A percentile compares a stretch with the other conserved stretches of the same genome.
Evolutionary conservation across 2,329 filamentous ascomycete species (phyloP).

Genomic region (Nakataea oryzae): DNA sequence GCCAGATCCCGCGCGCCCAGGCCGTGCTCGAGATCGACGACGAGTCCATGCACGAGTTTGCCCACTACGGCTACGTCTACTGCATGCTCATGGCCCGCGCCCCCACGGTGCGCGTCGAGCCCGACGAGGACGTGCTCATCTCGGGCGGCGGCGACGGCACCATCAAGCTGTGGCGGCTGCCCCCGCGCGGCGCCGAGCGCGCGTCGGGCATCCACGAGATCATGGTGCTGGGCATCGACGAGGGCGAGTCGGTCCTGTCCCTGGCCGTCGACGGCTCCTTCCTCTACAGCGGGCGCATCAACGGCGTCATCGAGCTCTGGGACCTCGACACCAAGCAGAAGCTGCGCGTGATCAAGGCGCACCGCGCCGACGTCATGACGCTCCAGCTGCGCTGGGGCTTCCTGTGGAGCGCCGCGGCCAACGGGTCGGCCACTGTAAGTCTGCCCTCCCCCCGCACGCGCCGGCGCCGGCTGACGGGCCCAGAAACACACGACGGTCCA

Average conservation of each 20-base stretch:
- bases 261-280: conserved; percentile 84
- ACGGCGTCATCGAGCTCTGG: conserved; percentile 90
- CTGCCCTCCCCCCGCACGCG: background rate
- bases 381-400: conserved; percentile 77
- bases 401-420: conserved; percentile 81
- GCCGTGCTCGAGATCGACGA: conserved; percentile 69
- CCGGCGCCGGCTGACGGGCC: conserved; percentile 10
- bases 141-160: conserved; percentile 90
- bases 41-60: conserved; percentile 74
- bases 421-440: conserved; percentile 72
- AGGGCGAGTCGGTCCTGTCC: conserved; percentile 59
- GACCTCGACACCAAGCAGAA: conserved; percentile 91
- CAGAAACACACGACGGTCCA: conserved; percentile 59
- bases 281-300: conserved; percentile 79
- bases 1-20: conserved; percentile 40
- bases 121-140: conserved; percentile 71
- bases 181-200: conserved; percentile 22
- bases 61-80: conserved; percentile 92
- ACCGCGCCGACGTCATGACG: conserved; percentile 74
- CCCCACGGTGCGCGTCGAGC: conserved; percentile 52
- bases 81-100: conserved; percentile 84
- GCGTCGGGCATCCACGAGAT: conserved; percentile 54
- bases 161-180: conserved; percentile 83
- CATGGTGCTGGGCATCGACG: conserved; percentile 50
- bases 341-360: conserved; percentile 73